Base-by-base conservation (phyloP, 1,284 basidiomycete species). In the Vanrija sp. region DNA sequence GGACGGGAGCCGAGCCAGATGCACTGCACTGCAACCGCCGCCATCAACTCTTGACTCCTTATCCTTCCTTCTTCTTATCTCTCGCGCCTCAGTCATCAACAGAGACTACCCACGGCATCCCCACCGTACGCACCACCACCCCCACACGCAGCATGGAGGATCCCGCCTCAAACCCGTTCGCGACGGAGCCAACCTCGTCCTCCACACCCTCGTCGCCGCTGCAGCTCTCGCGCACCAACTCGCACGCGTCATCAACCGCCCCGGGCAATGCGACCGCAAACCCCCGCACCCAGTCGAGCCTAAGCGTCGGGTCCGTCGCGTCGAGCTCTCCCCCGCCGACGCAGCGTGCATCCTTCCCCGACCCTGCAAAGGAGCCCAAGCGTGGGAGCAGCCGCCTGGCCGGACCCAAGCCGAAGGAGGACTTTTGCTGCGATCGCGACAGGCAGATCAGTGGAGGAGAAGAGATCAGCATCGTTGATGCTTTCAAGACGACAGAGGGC, bases 401-500 rank as follows among this genome's bases (percentile, higher is more conserved):
- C 5, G 74, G 74, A 5, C 74, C 74, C 3, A 66, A 67, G 50
- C 63, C 65, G 15, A 76, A 76, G 58, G 62, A 61, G 23, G 75
- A 69, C 21, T 72, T 64, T 52, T 77, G 75, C 64, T 77, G 75
- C 59, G 73, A 70, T 26, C 57, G 67, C 51, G 75, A 76, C 55
- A 68, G 67, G 26, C 70, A 74, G 55, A 72, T 75, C 49, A 52
- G 60, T 10, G 60, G 65, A 16, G 76, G 74, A 0, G 72, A 70
- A 34, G 71, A 76, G 55, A 71, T 78, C 43, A 61, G 63, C 55
- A 95, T 98, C 66, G 82, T 86, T 45, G 95, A 98, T 73, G 95
- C 95, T 4, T 86, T 90, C 78, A 98, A 98, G 84, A 97, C 93
- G 15, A 85, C 86, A 12, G 83, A 91, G 55, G 90, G 90, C 67